These are phyloP conservation scores for Geranium brycei DNA, from an alignment of 345 rosid species.

Conservation along the genomic window DNA sequence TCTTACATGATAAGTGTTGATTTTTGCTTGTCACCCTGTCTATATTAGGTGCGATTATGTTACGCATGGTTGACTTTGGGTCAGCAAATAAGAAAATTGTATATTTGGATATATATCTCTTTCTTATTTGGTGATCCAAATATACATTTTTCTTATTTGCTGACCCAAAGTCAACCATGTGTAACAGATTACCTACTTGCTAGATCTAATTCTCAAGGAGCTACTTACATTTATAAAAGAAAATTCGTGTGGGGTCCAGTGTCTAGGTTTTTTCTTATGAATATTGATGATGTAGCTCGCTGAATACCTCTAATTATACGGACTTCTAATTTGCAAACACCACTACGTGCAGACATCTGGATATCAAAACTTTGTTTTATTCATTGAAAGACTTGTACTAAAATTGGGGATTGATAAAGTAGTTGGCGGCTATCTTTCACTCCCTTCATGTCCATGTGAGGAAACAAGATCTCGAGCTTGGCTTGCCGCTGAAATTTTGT, in stretches of 20 bases:
- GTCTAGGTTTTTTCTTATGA: not conserved
- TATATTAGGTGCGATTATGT: not conserved
- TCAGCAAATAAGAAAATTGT: no score
- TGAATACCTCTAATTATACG: not conserved
- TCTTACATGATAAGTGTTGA: not conserved
- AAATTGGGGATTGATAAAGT: conserved; percentile 52
- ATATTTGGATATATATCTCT: no score
- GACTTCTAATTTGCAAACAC: conserved; percentile 4
- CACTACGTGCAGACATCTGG: conserved; percentile 37
- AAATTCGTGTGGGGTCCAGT: not conserved
- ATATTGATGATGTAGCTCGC: not conserved
- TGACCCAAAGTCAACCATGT: no score
- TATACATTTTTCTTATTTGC: no score
- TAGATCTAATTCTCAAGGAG: not conserved
- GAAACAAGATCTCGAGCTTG: conserved; percentile 48
- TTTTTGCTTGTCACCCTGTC: not conserved
- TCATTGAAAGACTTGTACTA: conserved; percentile 50
- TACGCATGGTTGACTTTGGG: no score
- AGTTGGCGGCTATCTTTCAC: conserved; percentile 21
- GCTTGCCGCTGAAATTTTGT: conserved; percentile 81
- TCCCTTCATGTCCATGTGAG: conserved; percentile 9
- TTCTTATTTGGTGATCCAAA: no score
- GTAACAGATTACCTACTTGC: not conserved
- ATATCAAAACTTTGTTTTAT: conserved; percentile 44
- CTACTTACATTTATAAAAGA: not conserved